Base-by-base conservation (phyloP, 192 early-diverging fungal genomes). In the Neocallimastix lanati region DNA sequence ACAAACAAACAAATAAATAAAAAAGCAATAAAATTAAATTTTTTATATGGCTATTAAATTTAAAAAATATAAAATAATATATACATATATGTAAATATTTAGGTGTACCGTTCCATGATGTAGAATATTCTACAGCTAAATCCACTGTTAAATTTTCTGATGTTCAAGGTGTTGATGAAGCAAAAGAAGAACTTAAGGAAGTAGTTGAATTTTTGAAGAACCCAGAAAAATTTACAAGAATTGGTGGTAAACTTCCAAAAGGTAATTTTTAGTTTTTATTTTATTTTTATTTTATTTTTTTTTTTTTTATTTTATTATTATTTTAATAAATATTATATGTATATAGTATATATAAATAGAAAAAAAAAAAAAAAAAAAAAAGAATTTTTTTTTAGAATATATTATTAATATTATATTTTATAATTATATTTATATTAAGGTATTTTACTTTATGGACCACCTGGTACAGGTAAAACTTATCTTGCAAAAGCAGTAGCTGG, bases 381-480 rank as follows among this genome's bases (percentile, higher is more conserved):
- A n/a, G n/a, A n/a, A 25, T 77, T 35, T 12, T n/a, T 67, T 13
- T 7, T 11, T 77, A 77, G 3, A 18, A 4, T 2, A n/a, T n/a
- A n/a, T n/a, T n/a, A n/a, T n/a, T n/a, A n/a, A n/a, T n/a, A n/a
- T n/a, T n/a, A n/a, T n/a, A n/a, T n/a, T n/a, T n/a, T n/a, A n/a
- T n/a, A n/a, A n/a, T n/a, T n/a, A n/a, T n/a, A n/a, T n/a, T n/a
- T n/a, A n/a, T n/a, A n/a, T n/a, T n/a, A 29, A 87, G 87, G 87
- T 79, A 83, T 89, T 35, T 82, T 89, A 13, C 81, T 89, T 13
- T 89, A n/a, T 78, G 80, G 97, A 0, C 96, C 96, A 28, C 97
- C 97, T 0, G 97, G 97, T 13, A 98, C 97, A 2, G 98, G 98
- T 35, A 99, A 99, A 81, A 99, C 98, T 9, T 91, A 98, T 84